Conservation (phyloP, 305 asterid species). For the Withania somnifera region DNA sequence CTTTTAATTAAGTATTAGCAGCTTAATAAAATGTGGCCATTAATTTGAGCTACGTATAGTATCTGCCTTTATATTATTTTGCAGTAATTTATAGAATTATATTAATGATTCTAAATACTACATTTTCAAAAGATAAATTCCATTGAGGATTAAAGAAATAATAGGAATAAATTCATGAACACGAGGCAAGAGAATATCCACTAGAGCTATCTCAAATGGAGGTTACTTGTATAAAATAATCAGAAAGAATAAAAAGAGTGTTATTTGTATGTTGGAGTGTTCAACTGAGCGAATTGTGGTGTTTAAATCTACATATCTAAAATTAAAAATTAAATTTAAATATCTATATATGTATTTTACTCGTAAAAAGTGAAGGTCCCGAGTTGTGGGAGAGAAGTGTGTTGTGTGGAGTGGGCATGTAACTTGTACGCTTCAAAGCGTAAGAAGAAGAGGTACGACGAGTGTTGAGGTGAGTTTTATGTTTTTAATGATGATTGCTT, state of each 20-base stretch:
- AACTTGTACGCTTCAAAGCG: conserved; percentile 46
- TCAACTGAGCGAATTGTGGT: too few relatives aligned
- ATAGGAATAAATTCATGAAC: neutral
- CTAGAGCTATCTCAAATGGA: neutral
- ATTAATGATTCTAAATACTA: neutral
- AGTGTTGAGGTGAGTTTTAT: neutral
- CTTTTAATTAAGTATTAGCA: too few relatives aligned
- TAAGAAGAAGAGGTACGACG: conserved; percentile 2
- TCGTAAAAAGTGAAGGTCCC: neutral
- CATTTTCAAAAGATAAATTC: neutral
- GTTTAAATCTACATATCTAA: too few relatives aligned
- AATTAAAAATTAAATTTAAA: too few relatives aligned
- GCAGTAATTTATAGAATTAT: neutral
- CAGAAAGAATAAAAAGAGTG: too few relatives aligned
- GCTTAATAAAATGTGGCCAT: too few relatives aligned
- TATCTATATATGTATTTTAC: too few relatives aligned
- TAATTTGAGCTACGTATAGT: neutral
- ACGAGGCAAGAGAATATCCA: neutral
- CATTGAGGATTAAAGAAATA: neutral
- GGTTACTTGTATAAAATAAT: too few relatives aligned
- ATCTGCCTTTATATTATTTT: neutral
- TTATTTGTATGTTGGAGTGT: too few relatives aligned
- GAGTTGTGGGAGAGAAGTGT: neutral
- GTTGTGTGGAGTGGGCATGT: neutral
- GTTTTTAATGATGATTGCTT: neutral